Base-by-base conservation (phyloP, 371 early-diverging fungal genomes). In the Batkoa obscura region DNA sequence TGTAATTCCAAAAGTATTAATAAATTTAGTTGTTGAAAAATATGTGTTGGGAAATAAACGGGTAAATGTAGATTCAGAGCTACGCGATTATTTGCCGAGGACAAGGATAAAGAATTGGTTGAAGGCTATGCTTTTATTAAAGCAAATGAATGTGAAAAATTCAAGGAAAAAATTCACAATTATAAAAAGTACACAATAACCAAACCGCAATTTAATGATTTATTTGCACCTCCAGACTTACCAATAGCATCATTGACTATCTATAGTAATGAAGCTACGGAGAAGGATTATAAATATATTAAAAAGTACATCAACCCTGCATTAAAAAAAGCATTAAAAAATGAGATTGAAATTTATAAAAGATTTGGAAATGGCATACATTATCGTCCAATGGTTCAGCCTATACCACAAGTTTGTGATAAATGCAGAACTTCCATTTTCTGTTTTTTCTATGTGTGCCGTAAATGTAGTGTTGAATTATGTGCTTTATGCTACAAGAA, bases 401-500 rank as follows among this genome's bases (percentile, higher is more conserved):
- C 36, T 34, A 52, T 63, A 41, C 62, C 71, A 3, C 76, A 72
- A 42, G 38, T 68, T 6, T 80, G 81, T 59, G 75, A 78, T 41
- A 23, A 34, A 2, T 80, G 81, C 58, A 34, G 46, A 3, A 70
- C 70, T 0, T 66, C 68, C 15, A 68, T 74, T 1, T 59, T 75
- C 35, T 69, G 67, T 34, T 54, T 63, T 2, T 73, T 72, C 57
- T 79, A 64, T 59, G 51, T 68, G 37, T 85, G 86, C 59, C 43
- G 61, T 32, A 33, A 61, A 41, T 81, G 81, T 46, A 72, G 68
- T 8, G 13, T 55, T 2, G 82, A 81, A 41, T 3, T 78, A 2
- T 85, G 86, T 55, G 13, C 62, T 2, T 60, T 54, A 2, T 85
- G 86, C 56, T 71, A 60, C 50, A 58, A 66, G 10, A 59, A 67